Base-by-base conservation (phyloP, 2,329 filamentous ascomycete genomes). In the Neonectria neomacrospora region DNA sequence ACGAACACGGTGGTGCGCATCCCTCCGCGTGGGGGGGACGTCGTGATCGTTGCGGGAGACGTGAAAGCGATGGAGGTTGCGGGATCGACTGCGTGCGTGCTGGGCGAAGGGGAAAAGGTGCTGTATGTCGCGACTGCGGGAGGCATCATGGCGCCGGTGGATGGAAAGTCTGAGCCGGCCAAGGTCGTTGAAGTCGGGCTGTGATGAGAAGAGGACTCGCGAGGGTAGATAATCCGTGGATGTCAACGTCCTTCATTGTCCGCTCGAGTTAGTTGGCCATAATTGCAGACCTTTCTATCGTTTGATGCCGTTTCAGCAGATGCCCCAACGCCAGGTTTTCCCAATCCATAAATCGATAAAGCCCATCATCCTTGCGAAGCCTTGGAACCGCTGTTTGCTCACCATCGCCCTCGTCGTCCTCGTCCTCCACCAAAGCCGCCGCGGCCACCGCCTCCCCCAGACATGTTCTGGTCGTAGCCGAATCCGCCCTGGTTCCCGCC, bases 401-500 rank as follows among this genome's bases (percentile, higher is more conserved):
- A 72, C 72, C 72, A 74, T 26, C 72, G 61, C 16, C 70, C 72
- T 5, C 72, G 66, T 51, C 72, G 69, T 51, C 72, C 72, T 34
- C 72, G 72, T 6, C 72, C 71, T 26, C 69, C 69, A 6, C 72
- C 67, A 56, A 69, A 72, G 12, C 80, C 77, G 22, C 77, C 78
- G 6, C 77, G 78, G 6, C 78, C 75, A 3, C 75, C 72, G 7
- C 76, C 76, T 6, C 78, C 79, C 2, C 77, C 80, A 3, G 79
- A 76, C 82, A 84, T 84, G 54, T 72, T 76, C 65, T 82, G 81
- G 23, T 85, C 82, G 65, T 83, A 84, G 28, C 82, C 81, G 55
- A 85, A 87, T 22, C 80, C 82, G 37, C 81, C 84, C 68, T 86
- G 84, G 56, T 81, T 82, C 22, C 82, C 83, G 23, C 84, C 84